Conservation (phyloP, 768 basidiomycete species). For the Solioccasus polychromus region DNA sequence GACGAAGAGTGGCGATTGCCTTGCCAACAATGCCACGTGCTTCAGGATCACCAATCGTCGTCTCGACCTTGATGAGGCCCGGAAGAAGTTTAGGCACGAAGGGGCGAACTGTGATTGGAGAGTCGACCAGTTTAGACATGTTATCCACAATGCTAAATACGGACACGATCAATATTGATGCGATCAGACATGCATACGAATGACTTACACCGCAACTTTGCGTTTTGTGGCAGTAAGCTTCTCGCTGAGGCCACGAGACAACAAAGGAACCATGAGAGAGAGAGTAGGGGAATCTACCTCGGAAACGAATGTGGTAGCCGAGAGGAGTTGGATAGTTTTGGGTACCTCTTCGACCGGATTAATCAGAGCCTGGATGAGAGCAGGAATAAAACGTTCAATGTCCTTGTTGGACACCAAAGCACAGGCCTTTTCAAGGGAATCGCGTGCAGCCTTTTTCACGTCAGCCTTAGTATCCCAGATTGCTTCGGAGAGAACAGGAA, state of each 20-base stretch:
- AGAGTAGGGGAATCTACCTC: constrained; percentile 97
- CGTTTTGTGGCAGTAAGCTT: constrained; percentile 96
- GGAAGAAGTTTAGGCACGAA: constrained; percentile 96
- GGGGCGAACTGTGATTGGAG: constrained; percentile 89
- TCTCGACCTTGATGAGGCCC: constrained; percentile 93
- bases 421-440: constrained; percentile 91
- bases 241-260: constrained; percentile 90
- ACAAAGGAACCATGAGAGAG: constrained; percentile 95
- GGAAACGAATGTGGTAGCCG: constrained; percentile 99
- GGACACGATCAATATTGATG: constrained; percentile 14
- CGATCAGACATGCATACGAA: constrained; percentile 5
- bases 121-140: constrained; percentile 98
- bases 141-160: constrained; percentile 84
- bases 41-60: constrained; percentile 95
- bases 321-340: constrained; percentile 90
- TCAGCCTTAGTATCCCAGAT: constrained; percentile 99
- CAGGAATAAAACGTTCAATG: constrained; percentile 94
- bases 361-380: constrained; percentile 95
- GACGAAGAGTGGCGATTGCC: constrained; percentile 93
- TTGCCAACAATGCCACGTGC: constrained; percentile 89
- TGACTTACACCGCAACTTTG: constrained; percentile 91
- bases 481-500: constrained; percentile 90
- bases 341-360: constrained; percentile 99
- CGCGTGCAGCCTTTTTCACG: constrained; percentile 97
- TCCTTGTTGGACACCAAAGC: constrained; percentile 98